phyloP scores from a whole-genome alignment of 1,284 basidiomycete genomes.

The Stygiomarasmius scandens region DNA sequence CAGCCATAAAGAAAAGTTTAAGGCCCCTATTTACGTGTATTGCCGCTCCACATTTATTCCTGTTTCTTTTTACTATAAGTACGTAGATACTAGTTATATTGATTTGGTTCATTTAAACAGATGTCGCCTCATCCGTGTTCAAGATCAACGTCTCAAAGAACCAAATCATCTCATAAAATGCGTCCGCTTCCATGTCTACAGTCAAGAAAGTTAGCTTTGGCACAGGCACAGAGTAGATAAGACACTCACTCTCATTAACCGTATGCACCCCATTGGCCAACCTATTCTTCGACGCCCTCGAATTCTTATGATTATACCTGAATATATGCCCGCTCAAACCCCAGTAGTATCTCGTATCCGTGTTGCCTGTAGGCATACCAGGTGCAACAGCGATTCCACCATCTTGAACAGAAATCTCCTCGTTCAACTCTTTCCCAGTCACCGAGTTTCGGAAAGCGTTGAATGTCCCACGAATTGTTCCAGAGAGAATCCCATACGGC shows the following conservation, averaged over 20 bases:
- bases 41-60: no score
- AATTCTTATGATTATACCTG: conserved; percentile 47
- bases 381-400: conserved; percentile 35
- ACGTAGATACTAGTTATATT: no score
- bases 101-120: no score
- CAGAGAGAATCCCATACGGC: conserved; percentile 46
- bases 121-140: conserved; percentile 42
- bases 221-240: background rate
- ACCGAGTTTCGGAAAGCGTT: conserved; percentile 33
- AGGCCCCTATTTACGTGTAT: no score
- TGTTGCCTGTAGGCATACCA: conserved; percentile 41
- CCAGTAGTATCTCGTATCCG: conserved; percentile 57
- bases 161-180: conserved; percentile 44
- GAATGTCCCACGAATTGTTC: conserved; percentile 50
- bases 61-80: no score
- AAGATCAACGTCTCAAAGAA: conserved; percentile 51
- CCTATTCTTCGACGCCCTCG: conserved; percentile 21
- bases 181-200: conserved; percentile 35
- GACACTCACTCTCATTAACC: conserved; percentile 34
- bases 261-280: conserved; percentile 37
- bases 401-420: conserved; percentile 8
- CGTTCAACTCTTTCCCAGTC: no score
- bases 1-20: no score
- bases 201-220: background rate
- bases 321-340: conserved; percentile 53